These are phyloP conservation scores for Misopates orontium DNA, from an alignment of 257 asterid species.

Conservation along the genomic window DNA sequence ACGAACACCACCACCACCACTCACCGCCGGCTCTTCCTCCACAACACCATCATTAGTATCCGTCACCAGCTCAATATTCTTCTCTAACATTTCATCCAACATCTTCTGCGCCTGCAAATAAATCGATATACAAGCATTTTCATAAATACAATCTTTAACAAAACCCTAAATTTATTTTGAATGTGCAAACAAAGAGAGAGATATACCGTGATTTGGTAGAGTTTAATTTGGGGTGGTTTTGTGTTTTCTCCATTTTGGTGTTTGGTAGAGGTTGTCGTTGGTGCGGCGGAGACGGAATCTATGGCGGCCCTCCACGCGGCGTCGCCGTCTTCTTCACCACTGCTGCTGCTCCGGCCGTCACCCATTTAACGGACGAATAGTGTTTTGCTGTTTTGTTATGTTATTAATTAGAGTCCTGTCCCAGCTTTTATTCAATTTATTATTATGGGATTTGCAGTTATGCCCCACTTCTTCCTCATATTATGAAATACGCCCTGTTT, in stretches of 20 bases:
- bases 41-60: constrained; percentile 17
- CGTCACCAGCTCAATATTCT: constrained; percentile 55
- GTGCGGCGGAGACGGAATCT: constrained; percentile 54
- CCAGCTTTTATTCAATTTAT: background rate
- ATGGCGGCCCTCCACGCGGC: constrained; percentile 88
- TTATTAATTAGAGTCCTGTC: background rate
- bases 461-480: background rate
- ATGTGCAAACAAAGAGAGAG: constrained; percentile 10
- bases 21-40: constrained; percentile 36
- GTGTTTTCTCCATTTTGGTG: constrained; percentile 36
- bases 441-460: background rate
- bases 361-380: constrained; percentile 38
- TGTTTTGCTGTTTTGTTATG: background rate
- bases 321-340: constrained; percentile 86
- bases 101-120: constrained; percentile 59
- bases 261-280: constrained; percentile 28
- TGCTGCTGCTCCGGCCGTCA: constrained; percentile 49
- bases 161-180: no score
- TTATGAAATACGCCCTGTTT: background rate
- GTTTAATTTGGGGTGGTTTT: constrained; percentile 52
- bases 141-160: constrained; percentile 22
- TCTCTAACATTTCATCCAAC: constrained; percentile 58
- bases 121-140: background rate
- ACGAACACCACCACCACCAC: constrained; percentile 62
- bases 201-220: constrained; percentile 71